Base-by-base conservation (phyloP, 305 asterid genomes). In the Fraxinus paxiana region DNA sequence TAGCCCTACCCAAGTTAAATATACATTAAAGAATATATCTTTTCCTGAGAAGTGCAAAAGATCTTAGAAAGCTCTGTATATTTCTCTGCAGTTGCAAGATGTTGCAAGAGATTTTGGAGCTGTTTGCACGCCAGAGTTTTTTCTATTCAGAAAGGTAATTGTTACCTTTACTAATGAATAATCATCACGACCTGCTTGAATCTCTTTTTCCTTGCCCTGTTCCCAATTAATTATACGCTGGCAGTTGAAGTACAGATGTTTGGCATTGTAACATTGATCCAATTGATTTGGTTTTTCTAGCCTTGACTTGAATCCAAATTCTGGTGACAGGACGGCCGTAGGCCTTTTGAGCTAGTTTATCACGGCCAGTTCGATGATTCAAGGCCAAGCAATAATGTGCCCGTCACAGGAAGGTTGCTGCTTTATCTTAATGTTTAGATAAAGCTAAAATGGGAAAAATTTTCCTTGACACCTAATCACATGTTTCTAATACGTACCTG, bases 361-460 rank as follows among this genome's bases (percentile, higher is more conserved):
- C 98, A 92, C 38, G 98, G 99, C 10, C 99, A 92, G 78, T 95
- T 92, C 82, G 99, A 95, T 87, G 97, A 92, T 90, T 95, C 97
- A 75, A 90, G 98, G 75, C 97, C 97, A 33, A 88, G 91, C 71
- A 91, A 82, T 79, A 89, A 84, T 31, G 82, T 90, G 38, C 93
- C 88, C 12, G 83, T 93, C 81, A 92, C 97, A 6, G 99, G 99
- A 90, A 95, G 98, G 98, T 95, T 59, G 77, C 76, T 82, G 79
- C 80, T 76, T 48, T 79, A 43, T 69, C 83, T 82, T 24, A 63
- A 63, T 22, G 6, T 63, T 67, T 30, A 10, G 34, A 38, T 15
- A 65, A 46, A 43, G 7, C 79, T 78, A 75, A 15, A 54, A 13
- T 2, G 28, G 28, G 2, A 74, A 33, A 67, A 35, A 1, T 7